Base-by-base conservation (phyloP, 768 basidiomycete species). In the Suillus spraguei region DNA sequence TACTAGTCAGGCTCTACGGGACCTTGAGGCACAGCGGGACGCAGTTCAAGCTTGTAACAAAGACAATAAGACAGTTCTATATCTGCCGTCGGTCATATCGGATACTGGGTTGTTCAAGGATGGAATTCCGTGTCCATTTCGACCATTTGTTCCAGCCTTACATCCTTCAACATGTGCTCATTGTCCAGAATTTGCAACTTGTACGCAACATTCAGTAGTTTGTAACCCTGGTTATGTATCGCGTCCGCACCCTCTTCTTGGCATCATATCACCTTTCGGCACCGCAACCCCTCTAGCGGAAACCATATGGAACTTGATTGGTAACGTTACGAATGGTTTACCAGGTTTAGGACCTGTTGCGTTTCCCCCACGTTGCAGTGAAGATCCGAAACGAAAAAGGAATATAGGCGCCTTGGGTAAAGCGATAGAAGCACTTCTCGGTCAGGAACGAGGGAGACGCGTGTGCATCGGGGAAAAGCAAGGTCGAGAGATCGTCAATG, bases 341-440 rank as follows among this genome's bases (percentile, higher is more conserved):
- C 93, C 92, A 24, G 84, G 86, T 38, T 76, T 92, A 28, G 91
- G 92, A n/a, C 85, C 89, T 64, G 82, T 94, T 46, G 91, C 87
- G 24, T 80, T 95, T 59, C 86, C 92, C 32, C 90, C 90, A 46
- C 81, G 84, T 53, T 95, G 93, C 71, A 78, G 87, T 56, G 89
- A 90, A 77, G 92, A 95, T 76, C 90, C 90, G 60, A 85, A 79
- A 70, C 80, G 92, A 71, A 92, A 88, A 76, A 77, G 81, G 60
- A 82, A 88, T 67, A 91, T 95, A 53, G 91, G 91, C 41, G 82
- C 78, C 24, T 77, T 95, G 61, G 94, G 91, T 1, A 91, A 87
- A 69, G 84, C 84, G 11, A 83, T 94, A 59, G 90, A 92, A 73
- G 77, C 80, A 35, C 74, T 83, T 54, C 80, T 92, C 63, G 85